phyloP scores from a whole-genome alignment of 371 early-diverging fungal species.

The Chytridium lagenaria region DNA sequence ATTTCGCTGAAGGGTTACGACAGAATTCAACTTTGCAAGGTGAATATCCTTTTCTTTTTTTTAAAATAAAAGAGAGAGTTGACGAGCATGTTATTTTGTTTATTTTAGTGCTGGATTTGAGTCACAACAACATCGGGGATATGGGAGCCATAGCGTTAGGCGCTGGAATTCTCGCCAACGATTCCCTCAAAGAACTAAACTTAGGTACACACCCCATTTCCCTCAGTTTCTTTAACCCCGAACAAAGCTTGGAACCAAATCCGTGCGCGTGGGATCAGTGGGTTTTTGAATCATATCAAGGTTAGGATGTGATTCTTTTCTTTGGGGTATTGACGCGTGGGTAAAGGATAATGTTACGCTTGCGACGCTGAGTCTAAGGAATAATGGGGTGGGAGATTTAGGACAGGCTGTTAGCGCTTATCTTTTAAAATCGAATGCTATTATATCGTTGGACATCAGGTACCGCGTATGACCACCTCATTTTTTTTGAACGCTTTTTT shows the following conservation, averaged over 20 bases:
- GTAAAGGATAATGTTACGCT: constrained; percentile 44
- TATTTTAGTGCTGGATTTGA: constrained; percentile 48
- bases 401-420: constrained; percentile 35
- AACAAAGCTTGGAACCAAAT: constrained; percentile 48
- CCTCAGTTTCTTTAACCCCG: not conserved
- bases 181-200: constrained; percentile 52
- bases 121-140: constrained; percentile 55
- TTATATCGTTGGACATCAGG: constrained; percentile 46
- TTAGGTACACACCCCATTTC: constrained; percentile 23
- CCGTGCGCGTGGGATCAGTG: constrained; percentile 37
- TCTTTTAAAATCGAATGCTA: constrained; percentile 41
- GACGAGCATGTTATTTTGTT: not conserved
- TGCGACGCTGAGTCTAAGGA: constrained; percentile 34
- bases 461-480: not conserved
- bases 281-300: constrained; percentile 45
- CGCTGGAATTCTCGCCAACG: constrained; percentile 44
- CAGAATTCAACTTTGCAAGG: constrained; percentile 52
- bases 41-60: constrained; percentile 12
- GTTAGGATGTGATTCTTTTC: constrained; percentile 18
- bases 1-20: constrained; percentile 47
- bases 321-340: not conserved
- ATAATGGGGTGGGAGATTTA: constrained; percentile 54
- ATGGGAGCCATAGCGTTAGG: constrained; percentile 56
- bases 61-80: no score
- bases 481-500: not conserved